A percentile compares a stretch with the other conserved stretches of the same genome.
These are phyloP conservation scores for Neurospora sp. DNA, from an alignment of 2,329 filamentous ascomycete species.

Conservation along the genomic window DNA sequence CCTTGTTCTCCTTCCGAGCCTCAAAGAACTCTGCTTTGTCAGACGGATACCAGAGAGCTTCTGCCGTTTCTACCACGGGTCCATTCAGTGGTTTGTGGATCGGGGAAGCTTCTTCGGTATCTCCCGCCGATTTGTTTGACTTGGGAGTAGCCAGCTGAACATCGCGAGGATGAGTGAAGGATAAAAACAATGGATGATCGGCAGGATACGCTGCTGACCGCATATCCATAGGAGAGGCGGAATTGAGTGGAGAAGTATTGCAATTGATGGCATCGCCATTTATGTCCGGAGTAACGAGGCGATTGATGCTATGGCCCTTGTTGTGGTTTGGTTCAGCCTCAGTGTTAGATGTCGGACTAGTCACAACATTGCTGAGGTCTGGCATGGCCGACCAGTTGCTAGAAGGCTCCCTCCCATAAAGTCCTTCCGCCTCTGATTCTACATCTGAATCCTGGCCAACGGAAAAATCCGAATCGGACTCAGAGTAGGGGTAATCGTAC, in stretches of 20 bases:
- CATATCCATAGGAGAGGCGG: not conserved
- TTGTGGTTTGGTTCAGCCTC: not conserved
- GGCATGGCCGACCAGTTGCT: not conserved
- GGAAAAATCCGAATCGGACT: not conserved
- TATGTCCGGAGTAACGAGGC: not conserved
- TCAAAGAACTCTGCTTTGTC: slow-evolving; percentile 19
- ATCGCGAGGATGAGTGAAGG: not conserved
- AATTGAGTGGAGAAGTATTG: not conserved
- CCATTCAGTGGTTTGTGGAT: not conserved
- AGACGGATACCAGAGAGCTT: slow-evolving; percentile 12
- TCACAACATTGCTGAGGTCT: not conserved
- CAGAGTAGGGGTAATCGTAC: not conserved
- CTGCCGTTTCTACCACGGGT: not conserved
- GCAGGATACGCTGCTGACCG: not conserved
- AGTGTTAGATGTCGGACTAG: not conserved
- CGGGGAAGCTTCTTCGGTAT: not conserved
- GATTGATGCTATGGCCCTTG: not conserved
- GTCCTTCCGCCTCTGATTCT: not conserved
- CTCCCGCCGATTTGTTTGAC: not conserved
- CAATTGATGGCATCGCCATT: not conserved
- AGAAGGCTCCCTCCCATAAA: not conserved
- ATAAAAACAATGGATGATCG: not conserved
- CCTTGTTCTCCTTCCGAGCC: slow-evolving; percentile 20
- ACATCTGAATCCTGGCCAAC: not conserved
- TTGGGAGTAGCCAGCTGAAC: slow-evolving; percentile 2